Percentiles rank a stretch among this genome's conserved stretches.
Evolutionary conservation across 352 stramenopile species (phyloP).

Genomic region (Phytophthora sp.): DNA sequence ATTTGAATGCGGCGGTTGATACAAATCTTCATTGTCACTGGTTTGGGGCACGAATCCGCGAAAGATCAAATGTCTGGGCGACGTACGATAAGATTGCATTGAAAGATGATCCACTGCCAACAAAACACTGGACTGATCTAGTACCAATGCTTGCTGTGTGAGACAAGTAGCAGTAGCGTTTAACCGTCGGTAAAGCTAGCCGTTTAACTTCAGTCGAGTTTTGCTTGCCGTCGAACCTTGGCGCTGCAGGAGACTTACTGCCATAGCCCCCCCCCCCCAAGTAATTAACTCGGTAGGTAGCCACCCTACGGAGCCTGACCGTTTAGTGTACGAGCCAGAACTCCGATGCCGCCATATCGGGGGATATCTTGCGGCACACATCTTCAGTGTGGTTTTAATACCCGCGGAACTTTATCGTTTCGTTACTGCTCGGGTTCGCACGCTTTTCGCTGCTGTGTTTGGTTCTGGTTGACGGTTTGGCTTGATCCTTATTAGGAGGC

Average conservation of each 20-base stretch:
- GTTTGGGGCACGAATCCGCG: background rate
- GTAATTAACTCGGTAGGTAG: constrained; percentile 9
- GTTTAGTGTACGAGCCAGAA: constrained; percentile 18
- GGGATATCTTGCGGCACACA: constrained; percentile 10
- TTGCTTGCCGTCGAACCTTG: constrained; percentile 1
- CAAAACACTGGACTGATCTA: constrained; percentile 2
- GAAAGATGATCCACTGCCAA: constrained; percentile 3
- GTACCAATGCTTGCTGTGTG: background rate
- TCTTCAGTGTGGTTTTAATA: constrained; percentile 24
- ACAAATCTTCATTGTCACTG: background rate
- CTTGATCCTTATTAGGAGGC: constrained; percentile 10
- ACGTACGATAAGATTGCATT: background rate
- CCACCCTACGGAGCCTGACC: constrained; percentile 16
- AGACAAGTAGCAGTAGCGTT: constrained; percentile 20
- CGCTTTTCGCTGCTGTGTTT: background rate
- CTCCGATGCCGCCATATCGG: background rate
- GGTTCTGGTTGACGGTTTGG: constrained; percentile 9
- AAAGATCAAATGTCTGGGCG: background rate
- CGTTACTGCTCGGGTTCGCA: background rate
- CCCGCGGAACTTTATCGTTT: background rate
- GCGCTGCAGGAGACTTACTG: constrained; percentile 8
- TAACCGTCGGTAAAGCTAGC: constrained; percentile 6
- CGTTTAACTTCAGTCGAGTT: background rate
- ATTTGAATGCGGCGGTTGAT: background rate
- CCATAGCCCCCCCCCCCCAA: background rate